Percentiles rank a stretch among this genome's conserved stretches.
phyloP scores from a whole-genome alignment of 225 moss, liverwort and hornwort species.

The Rhytidiadelphus loreus region DNA sequence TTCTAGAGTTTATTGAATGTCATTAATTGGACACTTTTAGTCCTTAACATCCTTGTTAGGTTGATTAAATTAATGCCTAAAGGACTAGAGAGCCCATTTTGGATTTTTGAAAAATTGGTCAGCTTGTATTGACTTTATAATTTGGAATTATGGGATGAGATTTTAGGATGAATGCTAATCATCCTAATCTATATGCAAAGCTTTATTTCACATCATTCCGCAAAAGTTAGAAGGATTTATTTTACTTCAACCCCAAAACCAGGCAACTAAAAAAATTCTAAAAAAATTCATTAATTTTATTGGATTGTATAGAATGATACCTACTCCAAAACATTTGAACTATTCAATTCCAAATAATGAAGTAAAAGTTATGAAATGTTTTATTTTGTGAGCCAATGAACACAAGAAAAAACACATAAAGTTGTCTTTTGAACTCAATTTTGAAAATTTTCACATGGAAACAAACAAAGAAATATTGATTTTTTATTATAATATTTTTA shows the following conservation, averaged over 20 bases:
- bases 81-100: background rate
- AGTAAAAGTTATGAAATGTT: background rate
- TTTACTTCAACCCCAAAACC: rapidly evolving
- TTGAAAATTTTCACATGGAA: background rate
- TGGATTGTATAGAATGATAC: background rate
- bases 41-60: rapidly evolving
- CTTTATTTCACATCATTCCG: rapidly evolving
- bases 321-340: background rate
- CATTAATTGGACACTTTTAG: too few relatives aligned
- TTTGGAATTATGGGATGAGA: rapidly evolving
- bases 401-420: background rate
- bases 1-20: background rate
- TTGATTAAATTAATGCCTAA: background rate
- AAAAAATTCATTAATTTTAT: background rate
- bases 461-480: rapidly evolving
- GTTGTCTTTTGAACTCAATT: background rate
- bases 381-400: background rate
- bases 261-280: rapidly evolving
- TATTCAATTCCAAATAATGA: background rate
- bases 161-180: background rate
- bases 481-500: background rate
- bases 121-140: background rate
- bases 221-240: background rate
- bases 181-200: background rate
- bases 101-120: rapidly evolving